Conservation (phyloP, 2,329 filamentous ascomycete genomes). For the Aspergillus sp. region DNA sequence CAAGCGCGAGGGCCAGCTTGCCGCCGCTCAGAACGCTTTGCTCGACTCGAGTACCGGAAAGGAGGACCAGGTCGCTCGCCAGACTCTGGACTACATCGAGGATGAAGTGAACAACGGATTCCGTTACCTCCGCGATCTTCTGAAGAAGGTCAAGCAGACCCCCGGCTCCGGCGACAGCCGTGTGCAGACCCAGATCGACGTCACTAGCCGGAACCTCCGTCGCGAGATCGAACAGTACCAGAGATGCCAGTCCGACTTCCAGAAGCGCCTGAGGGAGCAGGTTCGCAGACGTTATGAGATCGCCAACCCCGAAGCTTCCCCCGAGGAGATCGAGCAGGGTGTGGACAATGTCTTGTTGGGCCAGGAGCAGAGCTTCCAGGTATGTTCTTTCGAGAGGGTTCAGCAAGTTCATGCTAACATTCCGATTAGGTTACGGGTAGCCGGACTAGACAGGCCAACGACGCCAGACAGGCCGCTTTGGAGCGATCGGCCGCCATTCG, state of each 20-base stretch:
- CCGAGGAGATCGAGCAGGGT: constrained; percentile 74
- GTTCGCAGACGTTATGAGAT: constrained; percentile 89
- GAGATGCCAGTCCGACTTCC: constrained; percentile 75
- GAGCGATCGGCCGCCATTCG: constrained; percentile 84
- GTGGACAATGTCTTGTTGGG: constrained; percentile 66
- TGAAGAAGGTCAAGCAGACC: constrained; percentile 80
- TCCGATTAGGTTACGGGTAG: constrained; percentile 35
- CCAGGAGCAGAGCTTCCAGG: constrained; percentile 76
- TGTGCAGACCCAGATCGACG: constrained; percentile 78
- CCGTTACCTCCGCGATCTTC: constrained; percentile 73
- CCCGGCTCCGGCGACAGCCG: constrained; percentile 71
- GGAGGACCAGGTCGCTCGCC: constrained; percentile 64
- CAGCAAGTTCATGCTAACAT: not conserved
- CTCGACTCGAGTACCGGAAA: constrained; percentile 74
- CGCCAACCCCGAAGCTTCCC: constrained; percentile 76
- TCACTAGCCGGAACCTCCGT: constrained; percentile 77
- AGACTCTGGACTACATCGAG: constrained; percentile 71
- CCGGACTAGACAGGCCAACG: constrained; percentile 71
- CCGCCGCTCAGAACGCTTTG: constrained; percentile 68
- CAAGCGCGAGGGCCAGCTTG: constrained; percentile 49
- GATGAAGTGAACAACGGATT: constrained; percentile 82
- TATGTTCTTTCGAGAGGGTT: constrained; percentile 52
- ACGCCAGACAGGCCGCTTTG: constrained; percentile 75
- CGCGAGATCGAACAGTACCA: constrained; percentile 80
- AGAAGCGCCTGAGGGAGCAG: constrained; percentile 77